Base-by-base conservation (phyloP, 495 filamentous ascomycete species). In the Tetracladium setigerum region DNA sequence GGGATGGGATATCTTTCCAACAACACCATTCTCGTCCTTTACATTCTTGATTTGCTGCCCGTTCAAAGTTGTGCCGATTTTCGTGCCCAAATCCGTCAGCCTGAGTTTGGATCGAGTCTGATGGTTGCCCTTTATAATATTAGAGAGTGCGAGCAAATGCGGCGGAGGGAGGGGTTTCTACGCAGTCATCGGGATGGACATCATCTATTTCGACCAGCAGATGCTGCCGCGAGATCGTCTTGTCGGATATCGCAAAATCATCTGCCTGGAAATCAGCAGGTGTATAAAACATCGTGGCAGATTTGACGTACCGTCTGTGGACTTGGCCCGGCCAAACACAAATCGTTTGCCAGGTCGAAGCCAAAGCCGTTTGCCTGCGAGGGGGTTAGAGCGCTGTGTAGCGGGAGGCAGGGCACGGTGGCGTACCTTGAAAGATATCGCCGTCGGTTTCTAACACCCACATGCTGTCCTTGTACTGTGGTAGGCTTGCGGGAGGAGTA, bases 161-260 rank as follows among this genome's bases (percentile, higher is more conserved):
- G 16, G 33, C n/a, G 11, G 47, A 19, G 49, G 12, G 17, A 32
- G 37, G 17, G 9, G 9, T 35, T 30, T 74, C 40, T 77, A 94
- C 86, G 44, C 81, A 84, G 63, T 88, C 82, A 41, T 78, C 85
- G 7, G 79, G 65, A 30, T 70, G 64, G 5, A 92, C 83, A 0
- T 64, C 51, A 11, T 72, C 78, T 2, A 97, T 79, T 22, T 81
- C 70, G 44, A 98, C 80, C 24, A 81, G 80, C 55, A 96, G 69
- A 62, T 98, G 92, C 52, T 91, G 83, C 27, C 91, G 76, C n/a
- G 92, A 98, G 41, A 98, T 82, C 5, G 80, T 80, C 50, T 84
- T 83, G 47, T 89, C 70, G 42, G 65, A 87, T 62, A 81, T 81
- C 58, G 57, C 76, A 66, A 73, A 67, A 62, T 78, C 81, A 53